Conservation (phyloP, 768 basidiomycete genomes). For the Leccinum subgranulosum region DNA sequence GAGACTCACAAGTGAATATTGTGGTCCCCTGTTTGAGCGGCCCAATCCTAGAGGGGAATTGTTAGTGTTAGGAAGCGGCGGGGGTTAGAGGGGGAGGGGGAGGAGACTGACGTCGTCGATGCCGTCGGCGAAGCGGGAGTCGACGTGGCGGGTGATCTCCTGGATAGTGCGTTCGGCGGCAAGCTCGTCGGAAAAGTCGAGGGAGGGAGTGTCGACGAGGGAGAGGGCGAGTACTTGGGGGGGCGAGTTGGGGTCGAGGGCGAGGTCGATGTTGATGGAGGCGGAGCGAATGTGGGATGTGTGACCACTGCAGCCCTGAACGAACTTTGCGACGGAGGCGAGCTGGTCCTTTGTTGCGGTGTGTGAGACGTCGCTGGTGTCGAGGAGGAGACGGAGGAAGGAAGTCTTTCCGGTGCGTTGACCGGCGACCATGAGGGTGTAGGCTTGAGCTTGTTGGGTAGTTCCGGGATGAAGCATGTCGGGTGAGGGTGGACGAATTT, state of each 20-base stretch:
- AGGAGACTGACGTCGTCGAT: slow-evolving; percentile 67
- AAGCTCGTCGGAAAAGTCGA: slow-evolving; percentile 68
- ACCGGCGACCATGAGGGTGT: slow-evolving; percentile 80
- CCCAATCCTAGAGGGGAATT: slow-evolving; percentile 55
- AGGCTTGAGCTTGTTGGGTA: slow-evolving; percentile 28
- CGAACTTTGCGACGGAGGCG: slow-evolving; percentile 76
- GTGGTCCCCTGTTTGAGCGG: slow-evolving; percentile 65
- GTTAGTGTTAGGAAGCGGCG: slow-evolving; percentile 13
- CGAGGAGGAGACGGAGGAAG: slow-evolving; percentile 80
- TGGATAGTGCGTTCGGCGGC: slow-evolving; percentile 59
- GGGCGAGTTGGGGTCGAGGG: slow-evolving; percentile 44
- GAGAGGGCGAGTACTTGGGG: slow-evolving; percentile 57
- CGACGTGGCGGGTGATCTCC: slow-evolving; percentile 71
- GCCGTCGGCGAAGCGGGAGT: slow-evolving; percentile 68
- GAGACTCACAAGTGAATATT: slow-evolving; percentile 74
- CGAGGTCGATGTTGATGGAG: slow-evolving; percentile 68
- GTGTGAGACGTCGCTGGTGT: slow-evolving; percentile 68
- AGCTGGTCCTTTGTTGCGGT: slow-evolving; percentile 70
- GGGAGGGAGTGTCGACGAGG: slow-evolving; percentile 78
- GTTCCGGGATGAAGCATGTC: slow-evolving; percentile 26
- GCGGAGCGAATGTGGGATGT: slow-evolving; percentile 70
- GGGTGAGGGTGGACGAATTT: slow-evolving; percentile 27
- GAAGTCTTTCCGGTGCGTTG: slow-evolving; percentile 84
- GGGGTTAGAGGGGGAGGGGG: slow-evolving; percentile 16
- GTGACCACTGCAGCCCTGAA: slow-evolving; percentile 68